Conservation (phyloP, 306 rosid genomes). For the Prunus kanzakura region DNA sequence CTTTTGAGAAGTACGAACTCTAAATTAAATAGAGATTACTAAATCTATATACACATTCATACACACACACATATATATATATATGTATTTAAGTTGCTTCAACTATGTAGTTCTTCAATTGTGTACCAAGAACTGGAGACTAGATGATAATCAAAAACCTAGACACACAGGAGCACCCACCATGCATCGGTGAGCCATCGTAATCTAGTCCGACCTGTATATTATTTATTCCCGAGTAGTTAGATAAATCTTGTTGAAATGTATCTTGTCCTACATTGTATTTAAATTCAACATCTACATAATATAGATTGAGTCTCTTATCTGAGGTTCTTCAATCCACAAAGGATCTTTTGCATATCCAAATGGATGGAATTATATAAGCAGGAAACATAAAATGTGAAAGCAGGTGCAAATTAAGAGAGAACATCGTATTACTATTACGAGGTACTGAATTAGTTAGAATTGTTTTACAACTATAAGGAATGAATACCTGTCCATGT, state of each 20-base stretch:
- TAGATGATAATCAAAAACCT: not conserved
- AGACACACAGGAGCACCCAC: not conserved
- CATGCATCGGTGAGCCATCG: not conserved
- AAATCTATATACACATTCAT: too few species aligned
- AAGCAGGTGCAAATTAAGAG: not conserved
- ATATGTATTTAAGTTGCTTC: too few species aligned
- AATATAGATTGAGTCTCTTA: not conserved
- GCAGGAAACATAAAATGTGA: too few species aligned
- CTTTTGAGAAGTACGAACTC: too few species aligned
- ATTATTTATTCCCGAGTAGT: not conserved
- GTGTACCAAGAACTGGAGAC: not conserved
- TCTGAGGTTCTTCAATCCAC: not conserved
- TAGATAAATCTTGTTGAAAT: not conserved
- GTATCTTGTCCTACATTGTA: not conserved
- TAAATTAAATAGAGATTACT: too few species aligned
- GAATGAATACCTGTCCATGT: constrained; percentile 58
- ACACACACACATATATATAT: too few species aligned
- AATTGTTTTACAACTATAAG: too few species aligned
- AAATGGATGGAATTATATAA: too few species aligned
- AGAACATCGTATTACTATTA: not conserved
- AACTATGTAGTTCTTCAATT: not conserved
- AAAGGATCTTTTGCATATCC: not conserved
- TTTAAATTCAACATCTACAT: not conserved
- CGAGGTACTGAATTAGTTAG: not conserved
- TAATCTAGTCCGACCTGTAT: not conserved